Conservation (phyloP, 352 stramenopile species). For the Phytopythium chamaehyphon region DNA sequence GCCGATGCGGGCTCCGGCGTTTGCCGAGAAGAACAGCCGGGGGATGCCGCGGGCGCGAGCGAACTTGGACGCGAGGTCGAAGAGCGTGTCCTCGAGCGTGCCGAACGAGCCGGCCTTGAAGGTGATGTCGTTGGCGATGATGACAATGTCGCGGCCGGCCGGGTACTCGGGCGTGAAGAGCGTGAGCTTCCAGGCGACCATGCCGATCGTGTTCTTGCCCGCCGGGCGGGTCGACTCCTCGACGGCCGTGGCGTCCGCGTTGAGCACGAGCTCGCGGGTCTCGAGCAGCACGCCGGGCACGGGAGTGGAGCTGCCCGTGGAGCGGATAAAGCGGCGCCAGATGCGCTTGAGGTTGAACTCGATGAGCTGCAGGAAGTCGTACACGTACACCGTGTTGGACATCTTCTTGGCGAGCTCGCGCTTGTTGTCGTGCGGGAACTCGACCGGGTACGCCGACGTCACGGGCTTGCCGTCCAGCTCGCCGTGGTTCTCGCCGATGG, state of each 20-base stretch:
- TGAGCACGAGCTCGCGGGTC: conserved; percentile 92
- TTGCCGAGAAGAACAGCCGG: conserved; percentile 98
- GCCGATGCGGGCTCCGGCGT: conserved; percentile 98
- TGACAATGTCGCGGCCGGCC: conserved; percentile 92
- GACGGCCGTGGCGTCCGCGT: conserved; percentile 59
- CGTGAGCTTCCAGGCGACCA: conserved; percentile 99
- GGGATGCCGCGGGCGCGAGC: conserved; percentile 92
- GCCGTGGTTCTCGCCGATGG: conserved; percentile 82
- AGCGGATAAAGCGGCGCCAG: conserved; percentile 89
- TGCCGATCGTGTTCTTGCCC: conserved; percentile 98
- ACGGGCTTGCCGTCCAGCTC: conserved; percentile 95
- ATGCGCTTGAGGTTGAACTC: conserved; percentile 94
- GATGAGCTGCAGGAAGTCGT: conserved; percentile 99
- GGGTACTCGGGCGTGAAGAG: conserved; percentile 98
- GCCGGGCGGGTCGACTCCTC: conserved; percentile 73
- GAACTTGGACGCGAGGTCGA: conserved; percentile 96
- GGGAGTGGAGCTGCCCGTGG: conserved; percentile 56
- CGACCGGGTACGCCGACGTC: conserved; percentile 96
- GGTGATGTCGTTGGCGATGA: conserved; percentile 99
- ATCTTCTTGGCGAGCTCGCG: conserved; percentile 89
- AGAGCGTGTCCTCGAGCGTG: conserved; percentile 98
- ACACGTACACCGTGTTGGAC: conserved; percentile 99
- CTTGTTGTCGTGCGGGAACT: conserved; percentile 95
- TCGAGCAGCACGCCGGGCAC: conserved; percentile 93
- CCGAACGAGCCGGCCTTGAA: conserved; percentile 99